phyloP scores from a whole-genome alignment of 768 basidiomycete genomes.

The Pulveroboletus sp. region DNA sequence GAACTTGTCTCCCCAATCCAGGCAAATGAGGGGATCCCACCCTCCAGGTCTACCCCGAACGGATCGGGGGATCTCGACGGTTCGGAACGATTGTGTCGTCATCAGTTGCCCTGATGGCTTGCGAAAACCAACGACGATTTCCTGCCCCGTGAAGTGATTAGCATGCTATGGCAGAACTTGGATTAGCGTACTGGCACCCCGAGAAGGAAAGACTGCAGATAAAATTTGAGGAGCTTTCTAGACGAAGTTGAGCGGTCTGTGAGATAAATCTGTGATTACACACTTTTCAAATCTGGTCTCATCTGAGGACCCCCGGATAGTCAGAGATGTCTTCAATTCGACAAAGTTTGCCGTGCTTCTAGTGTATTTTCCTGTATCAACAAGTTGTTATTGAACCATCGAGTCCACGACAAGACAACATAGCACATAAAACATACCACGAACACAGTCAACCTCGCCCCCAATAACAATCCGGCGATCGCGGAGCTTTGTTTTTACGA shows the following conservation, averaged over 20 bases:
- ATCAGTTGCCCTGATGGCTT: conserved; percentile 69
- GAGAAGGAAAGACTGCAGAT: conserved; percentile 87
- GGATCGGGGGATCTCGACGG: conserved; percentile 73
- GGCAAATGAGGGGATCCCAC: conserved; percentile 76
- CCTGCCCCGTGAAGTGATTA: conserved; percentile 39
- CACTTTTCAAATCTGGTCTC: conserved; percentile 80
- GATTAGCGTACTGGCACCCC: conserved; percentile 73
- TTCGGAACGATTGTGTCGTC: conserved; percentile 70
- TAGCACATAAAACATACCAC: conserved; percentile 44
- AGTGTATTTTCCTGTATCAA: conserved; percentile 53
- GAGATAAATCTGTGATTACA: conserved; percentile 10
- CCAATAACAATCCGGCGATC: conserved; percentile 72
- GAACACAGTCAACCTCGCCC: conserved; percentile 89
- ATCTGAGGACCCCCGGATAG: conserved; percentile 62
- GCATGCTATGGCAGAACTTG: neutral
- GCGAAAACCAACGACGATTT: conserved; percentile 86
- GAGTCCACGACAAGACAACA: neutral
- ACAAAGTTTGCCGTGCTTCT: conserved; percentile 68
- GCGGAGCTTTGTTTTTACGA: conserved; percentile 83
- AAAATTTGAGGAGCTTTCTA: conserved; percentile 90
- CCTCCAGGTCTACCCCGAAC: conserved; percentile 70
- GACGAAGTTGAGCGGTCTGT: conserved; percentile 4
- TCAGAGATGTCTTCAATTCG: conserved; percentile 83
- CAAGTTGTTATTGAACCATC: neutral
- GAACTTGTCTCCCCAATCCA: conserved; percentile 71